Evolutionary conservation across 306 rosid species (phyloP), one percentile per base, ranked within the genome.

Genomic region (Luffa acutangula): DNA sequence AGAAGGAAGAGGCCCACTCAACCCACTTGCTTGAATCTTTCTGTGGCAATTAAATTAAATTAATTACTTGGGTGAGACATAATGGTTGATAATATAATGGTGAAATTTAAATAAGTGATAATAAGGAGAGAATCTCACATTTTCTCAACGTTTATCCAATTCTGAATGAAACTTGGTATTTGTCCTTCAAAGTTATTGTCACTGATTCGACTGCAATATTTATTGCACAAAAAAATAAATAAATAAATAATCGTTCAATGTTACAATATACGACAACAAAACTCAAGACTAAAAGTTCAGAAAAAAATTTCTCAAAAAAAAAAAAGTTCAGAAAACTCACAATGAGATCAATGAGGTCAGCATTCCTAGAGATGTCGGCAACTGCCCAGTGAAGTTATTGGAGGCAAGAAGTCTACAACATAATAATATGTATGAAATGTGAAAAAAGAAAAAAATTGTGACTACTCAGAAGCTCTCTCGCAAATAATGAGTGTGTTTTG

Each of bases 1-100:
- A 4, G 79, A 51, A 83, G 96, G 96, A 87, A 91, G 83, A 41
- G 94, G 93, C 46, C 97, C 96, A 11, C 76, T 88, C 71, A 93
- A 78, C 53, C 97, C 96, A 77, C 93, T 88, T 15, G 86, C 97
- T 75, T 86, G 87, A 75, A 88, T 85, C 21, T 13, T 60, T 37
- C 97, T 89, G 88, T 78, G 79, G 53, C 7, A 45, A 31, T 52
- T 36, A 59, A 79, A 31, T 52, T 36, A 59, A 79, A 77, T 37
- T 25, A 25, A 46, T 58, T 58, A 59, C 65, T 13, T 45, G 31
- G 31, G 70, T 62, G 33, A 74, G 78, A 12, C 31, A 83, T 48
- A 72, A 70, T 5, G 25, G 76, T n/a, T 9, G 9, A 60, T 14
- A 0, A 25, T 43, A 25, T 37, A 33, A 37, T 37, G 18, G 7